Percentiles rank a stretch among this genome's conserved stretches.
Conservation (phyloP, 345 rosid species). For the Bretschneidera sinensis region DNA sequence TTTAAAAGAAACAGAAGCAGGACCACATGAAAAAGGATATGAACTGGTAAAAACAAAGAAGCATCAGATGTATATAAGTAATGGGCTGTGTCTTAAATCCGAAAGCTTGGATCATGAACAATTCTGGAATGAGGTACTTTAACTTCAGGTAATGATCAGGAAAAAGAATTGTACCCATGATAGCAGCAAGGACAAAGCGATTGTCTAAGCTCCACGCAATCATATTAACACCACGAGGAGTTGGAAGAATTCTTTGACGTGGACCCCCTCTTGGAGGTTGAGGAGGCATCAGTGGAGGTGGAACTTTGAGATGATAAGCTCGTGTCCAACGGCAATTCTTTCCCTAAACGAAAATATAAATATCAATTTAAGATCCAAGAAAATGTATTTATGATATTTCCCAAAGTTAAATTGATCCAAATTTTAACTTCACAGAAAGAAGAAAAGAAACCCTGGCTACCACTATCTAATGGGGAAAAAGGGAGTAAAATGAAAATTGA, state of each 20-base stretch:
- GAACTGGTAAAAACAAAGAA: background rate
- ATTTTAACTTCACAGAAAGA: too few relatives aligned
- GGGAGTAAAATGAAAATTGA: background rate
- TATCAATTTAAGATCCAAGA: background rate
- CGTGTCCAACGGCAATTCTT: slow-evolving; percentile 86
- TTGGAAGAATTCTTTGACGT: slow-evolving; percentile 93
- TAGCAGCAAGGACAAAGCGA: slow-evolving; percentile 99
- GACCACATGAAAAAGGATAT: background rate
- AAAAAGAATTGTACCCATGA: slow-evolving; percentile 67
- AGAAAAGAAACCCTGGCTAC: background rate
- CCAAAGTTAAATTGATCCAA: too few relatives aligned
- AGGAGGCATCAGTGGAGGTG: slow-evolving; percentile 97
- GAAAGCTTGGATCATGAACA: too few relatives aligned
- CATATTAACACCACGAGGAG: slow-evolving; percentile 99
- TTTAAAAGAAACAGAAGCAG: background rate
- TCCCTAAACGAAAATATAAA: slow-evolving; percentile 49
- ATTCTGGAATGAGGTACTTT: too few relatives aligned
- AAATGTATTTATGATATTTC: background rate
- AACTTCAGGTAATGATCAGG: background rate
- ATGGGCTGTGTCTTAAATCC: too few relatives aligned
- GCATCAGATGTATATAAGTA: too few relatives aligned
- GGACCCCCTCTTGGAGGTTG: slow-evolving; percentile 98
- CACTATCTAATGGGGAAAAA: background rate
- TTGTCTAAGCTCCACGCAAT: slow-evolving; percentile 96
- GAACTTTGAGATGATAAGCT: slow-evolving; percentile 94